phyloP scores from a whole-genome alignment of 1,284 basidiomycete species.

The Flammula alnicola region DNA sequence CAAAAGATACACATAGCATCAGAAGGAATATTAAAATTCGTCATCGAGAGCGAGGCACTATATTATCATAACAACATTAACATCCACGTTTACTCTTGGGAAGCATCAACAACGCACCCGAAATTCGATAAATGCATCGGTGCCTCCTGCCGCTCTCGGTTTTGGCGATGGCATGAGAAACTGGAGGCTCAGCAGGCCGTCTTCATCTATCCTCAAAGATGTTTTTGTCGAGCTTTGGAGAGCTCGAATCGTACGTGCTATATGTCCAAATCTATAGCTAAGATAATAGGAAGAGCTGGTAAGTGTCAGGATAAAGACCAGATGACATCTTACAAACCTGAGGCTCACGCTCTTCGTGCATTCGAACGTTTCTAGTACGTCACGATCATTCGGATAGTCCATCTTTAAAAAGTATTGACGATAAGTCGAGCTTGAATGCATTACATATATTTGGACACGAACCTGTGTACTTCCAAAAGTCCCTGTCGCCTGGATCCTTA shows the following conservation, averaged over 20 bases:
- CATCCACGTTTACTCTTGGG: no score
- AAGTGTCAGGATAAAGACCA: not conserved
- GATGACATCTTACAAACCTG: conserved; percentile 57
- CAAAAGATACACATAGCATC: no score
- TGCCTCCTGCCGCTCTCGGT: conserved; percentile 40
- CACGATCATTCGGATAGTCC: conserved; percentile 91
- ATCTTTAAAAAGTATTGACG: conserved; percentile 67
- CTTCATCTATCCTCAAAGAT: conserved; percentile 81
- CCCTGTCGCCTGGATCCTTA: conserved; percentile 79
- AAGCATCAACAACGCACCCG: no score
- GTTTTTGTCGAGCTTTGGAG: conserved; percentile 84
- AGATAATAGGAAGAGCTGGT: no score
- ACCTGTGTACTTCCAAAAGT: conserved; percentile 86
- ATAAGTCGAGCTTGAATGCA: not conserved
- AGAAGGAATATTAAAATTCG: no score
- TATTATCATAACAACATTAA: no score
- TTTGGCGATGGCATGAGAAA: conserved; percentile 80
- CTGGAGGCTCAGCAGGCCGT: conserved; percentile 83
- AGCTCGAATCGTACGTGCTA: conserved; percentile 72
- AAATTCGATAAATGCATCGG: conserved; percentile 82
- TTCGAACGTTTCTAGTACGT: conserved; percentile 88
- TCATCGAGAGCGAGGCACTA: no score
- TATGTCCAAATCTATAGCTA: conserved; percentile 83
- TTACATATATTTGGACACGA: conserved; percentile 18
- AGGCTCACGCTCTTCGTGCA: conserved; percentile 72